These are phyloP conservation scores for Ceratobasidium sp. DNA, from an alignment of 1,284 basidiomycete genomes.

Conservation along the genomic window DNA sequence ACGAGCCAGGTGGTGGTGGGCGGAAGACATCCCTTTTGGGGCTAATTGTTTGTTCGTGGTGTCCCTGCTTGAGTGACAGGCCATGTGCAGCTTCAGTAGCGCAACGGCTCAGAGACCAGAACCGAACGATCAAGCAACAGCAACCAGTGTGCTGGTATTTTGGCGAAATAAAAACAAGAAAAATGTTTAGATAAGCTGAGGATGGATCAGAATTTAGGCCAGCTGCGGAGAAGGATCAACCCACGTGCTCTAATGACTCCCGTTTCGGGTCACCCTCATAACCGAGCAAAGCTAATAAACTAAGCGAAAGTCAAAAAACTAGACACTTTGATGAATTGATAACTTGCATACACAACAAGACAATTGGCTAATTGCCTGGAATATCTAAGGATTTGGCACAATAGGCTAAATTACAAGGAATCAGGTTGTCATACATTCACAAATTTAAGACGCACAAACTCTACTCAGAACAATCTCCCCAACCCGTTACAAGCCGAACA, in stretches of 20 bases:
- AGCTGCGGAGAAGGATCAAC: not conserved
- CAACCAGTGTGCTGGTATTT: too few species aligned
- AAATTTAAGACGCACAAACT: not conserved
- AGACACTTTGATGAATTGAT: not conserved
- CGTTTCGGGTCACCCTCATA: not conserved
- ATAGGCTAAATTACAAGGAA: too few species aligned
- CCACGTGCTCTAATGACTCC: conserved; percentile 6
- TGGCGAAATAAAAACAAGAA: too few species aligned
- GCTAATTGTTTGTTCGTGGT: not conserved
- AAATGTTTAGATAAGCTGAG: too few species aligned
- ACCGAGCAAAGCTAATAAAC: not conserved
- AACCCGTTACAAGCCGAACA: conserved; percentile 70
- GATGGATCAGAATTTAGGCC: too few species aligned
- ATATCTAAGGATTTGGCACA: too few species aligned
- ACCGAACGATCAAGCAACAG: too few species aligned
- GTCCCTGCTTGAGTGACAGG: too few species aligned
- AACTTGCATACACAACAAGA: not conserved
- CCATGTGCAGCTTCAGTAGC: too few species aligned
- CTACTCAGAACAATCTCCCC: conserved; percentile 65
- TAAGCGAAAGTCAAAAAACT: not conserved
- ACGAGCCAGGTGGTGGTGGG: conserved; percentile 5
- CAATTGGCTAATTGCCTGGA: too few species aligned
- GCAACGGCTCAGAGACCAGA: too few species aligned
- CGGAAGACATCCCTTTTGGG: not conserved
- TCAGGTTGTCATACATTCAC: too few species aligned